Percentiles rank a stretch among this genome's conserved stretches.
These are phyloP conservation scores for Saccharomyces hybrid DNA, from an alignment of 1,139 yeast genomes.

Conservation along the genomic window DNA sequence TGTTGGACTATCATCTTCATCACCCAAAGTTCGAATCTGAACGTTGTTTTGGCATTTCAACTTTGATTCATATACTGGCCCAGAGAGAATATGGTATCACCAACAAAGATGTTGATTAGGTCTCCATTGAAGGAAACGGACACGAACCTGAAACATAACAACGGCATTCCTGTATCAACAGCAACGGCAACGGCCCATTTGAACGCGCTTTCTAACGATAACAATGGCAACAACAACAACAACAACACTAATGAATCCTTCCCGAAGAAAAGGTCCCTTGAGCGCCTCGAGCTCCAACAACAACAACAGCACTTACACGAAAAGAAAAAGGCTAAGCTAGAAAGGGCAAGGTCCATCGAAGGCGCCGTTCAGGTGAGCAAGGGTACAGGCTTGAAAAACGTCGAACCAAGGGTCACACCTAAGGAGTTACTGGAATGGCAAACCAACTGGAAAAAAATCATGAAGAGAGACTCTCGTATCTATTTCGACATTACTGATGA, in stretches of 20 bases:
- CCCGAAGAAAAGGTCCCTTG: slow-evolving; percentile 21
- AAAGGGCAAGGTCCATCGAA: slow-evolving; percentile 28
- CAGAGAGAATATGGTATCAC: slow-evolving; percentile 10
- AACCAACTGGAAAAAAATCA: slow-evolving; percentile 67
- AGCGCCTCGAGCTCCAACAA: slow-evolving; percentile 17
- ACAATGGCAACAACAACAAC: slow-evolving; percentile 5
- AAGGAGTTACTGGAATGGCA: slow-evolving; percentile 66
- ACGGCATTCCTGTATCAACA: slow-evolving; percentile 2
- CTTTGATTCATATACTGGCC: background rate
- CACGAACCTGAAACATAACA: slow-evolving; percentile 21
- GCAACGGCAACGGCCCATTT: slow-evolving; percentile 3
- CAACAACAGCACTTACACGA: slow-evolving; percentile 6
- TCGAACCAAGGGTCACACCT: slow-evolving; percentile 22
- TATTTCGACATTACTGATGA: slow-evolving; percentile 73
- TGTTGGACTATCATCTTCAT: background rate
- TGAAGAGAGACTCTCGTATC: slow-evolving; percentile 58
- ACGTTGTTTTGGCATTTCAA: background rate
- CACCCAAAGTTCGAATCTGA: background rate
- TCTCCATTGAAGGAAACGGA: slow-evolving; percentile 32
- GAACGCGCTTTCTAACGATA: slow-evolving; percentile 7
- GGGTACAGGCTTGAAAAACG: slow-evolving; percentile 15
- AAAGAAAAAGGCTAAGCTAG: slow-evolving; percentile 18
- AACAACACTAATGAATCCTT: slow-evolving; percentile 4
- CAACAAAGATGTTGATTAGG: slow-evolving; percentile 15
- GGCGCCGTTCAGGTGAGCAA: slow-evolving; percentile 28